Evolutionary conservation across 495 filamentous ascomycete species (phyloP).

Genomic region (Amphirosellinia nigrospora): DNA sequence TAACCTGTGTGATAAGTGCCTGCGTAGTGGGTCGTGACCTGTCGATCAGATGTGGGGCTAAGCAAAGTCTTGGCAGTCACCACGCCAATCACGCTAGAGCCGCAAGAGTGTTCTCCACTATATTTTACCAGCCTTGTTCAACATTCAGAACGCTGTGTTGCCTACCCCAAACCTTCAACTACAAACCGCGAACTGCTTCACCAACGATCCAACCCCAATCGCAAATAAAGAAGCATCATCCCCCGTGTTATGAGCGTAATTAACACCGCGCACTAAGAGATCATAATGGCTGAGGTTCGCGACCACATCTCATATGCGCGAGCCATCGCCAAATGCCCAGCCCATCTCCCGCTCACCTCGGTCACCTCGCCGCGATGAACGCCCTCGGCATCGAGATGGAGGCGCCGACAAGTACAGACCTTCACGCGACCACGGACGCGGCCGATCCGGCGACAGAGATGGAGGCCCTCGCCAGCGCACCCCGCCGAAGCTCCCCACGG

Average conservation of each 20-base stretch:
- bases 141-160: not conserved
- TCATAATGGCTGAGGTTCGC: conserved; percentile 42
- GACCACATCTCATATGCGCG: conserved; percentile 34
- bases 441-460: conserved; percentile 34
- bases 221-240: not conserved
- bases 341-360: conserved; percentile 33
- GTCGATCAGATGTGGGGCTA: not conserved
- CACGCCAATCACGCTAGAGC: conserved; percentile 7
- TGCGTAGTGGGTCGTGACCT: not conserved
- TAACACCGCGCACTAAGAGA: conserved; percentile 6
- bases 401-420: conserved; percentile 50
- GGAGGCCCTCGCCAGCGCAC: conserved; percentile 51
- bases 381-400: conserved; percentile 46
- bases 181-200: conserved; percentile 11
- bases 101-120: conserved; percentile 25
- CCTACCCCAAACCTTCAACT: not conserved
- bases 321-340: conserved; percentile 33
- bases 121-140: conserved; percentile 28
- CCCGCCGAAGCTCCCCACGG: conserved; percentile 64
- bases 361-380: conserved; percentile 37
- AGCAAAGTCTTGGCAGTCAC: not conserved
- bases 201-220: not conserved
- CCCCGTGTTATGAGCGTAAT: not conserved
- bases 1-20: not conserved
- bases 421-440: conserved; percentile 25